These are phyloP conservation scores for Trypanosoma vivax DNA, from an alignment of 208 protist genomes.

Conservation along the genomic window DNA sequence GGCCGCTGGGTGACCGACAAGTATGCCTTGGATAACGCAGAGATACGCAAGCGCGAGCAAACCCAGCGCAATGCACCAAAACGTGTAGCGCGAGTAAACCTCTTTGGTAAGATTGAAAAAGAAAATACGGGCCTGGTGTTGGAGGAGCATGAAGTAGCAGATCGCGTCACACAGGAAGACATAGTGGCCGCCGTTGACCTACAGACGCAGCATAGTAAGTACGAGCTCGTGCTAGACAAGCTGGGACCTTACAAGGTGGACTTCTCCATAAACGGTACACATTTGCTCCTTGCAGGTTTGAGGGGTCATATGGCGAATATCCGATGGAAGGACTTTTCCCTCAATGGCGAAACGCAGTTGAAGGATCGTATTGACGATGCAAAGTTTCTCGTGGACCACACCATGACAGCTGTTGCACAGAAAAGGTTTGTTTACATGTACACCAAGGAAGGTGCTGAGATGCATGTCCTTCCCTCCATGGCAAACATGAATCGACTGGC, in stretches of 20 bases:
- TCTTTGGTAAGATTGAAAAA: conserved; percentile 61
- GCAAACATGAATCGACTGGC: conserved; percentile 89
- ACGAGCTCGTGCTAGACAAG: conserved; percentile 89
- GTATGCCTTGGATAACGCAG: conserved; percentile 50
- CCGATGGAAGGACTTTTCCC: conserved; percentile 90
- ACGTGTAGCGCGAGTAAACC: conserved; percentile 50
- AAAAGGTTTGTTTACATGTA: conserved; percentile 99
- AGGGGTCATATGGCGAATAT: conserved; percentile 95
- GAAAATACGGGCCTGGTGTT: conserved; percentile 65
- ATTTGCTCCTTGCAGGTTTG: conserved; percentile 90
- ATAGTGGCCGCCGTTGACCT: conserved; percentile 89
- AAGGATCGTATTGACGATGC: conserved; percentile 92
- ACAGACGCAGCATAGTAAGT: conserved; percentile 90
- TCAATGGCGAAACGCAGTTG: conserved; percentile 92
- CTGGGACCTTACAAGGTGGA: conserved; percentile 94
- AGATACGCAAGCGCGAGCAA: conserved; percentile 40
- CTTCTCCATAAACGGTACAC: conserved; percentile 92
- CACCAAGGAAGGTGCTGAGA: conserved; percentile 95
- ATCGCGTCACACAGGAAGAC: conserved; percentile 89
- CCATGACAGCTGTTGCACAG: conserved; percentile 97
- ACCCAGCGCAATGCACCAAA: conserved; percentile 58
- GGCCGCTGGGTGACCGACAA: conserved; percentile 79
- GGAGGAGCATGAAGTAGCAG: conserved; percentile 87
- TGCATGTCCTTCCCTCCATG: conserved; percentile 95
- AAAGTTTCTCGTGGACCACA: conserved; percentile 96